Conservation (phyloP, 192 early-diverging fungal genomes). For the Cladochytrium replicatum region DNA sequence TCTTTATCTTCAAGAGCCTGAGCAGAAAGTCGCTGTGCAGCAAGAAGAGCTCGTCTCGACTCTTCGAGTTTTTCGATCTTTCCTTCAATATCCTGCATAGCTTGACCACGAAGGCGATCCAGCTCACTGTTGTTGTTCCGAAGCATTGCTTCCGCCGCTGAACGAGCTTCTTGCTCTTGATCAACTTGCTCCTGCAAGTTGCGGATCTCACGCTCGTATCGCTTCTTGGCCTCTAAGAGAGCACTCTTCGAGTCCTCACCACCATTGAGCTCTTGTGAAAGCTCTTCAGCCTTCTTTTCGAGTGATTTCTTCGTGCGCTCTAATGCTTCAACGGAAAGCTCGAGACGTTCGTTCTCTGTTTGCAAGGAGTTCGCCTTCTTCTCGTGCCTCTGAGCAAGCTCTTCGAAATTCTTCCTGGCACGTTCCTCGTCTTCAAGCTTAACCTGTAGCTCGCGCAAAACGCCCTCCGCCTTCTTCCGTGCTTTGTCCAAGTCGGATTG, state of each 20-base stretch:
- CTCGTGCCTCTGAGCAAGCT: conserved; percentile 59
- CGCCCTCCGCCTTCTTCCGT: conserved; percentile 43
- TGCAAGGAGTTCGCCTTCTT: conserved; percentile 55
- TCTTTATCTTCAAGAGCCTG: conserved; percentile 75
- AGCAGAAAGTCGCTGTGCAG: conserved; percentile 60
- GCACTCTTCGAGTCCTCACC: conserved; percentile 55
- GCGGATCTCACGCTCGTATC: conserved; percentile 52
- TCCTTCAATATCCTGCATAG: conserved; percentile 58
- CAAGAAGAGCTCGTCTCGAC: conserved; percentile 66
- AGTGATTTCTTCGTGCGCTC: conserved; percentile 54
- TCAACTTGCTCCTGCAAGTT: conserved; percentile 40
- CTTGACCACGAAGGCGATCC: conserved; percentile 44
- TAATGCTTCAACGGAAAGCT: conserved; percentile 43
- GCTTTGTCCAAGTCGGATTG: conserved; percentile 58
- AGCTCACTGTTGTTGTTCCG: conserved; percentile 39
- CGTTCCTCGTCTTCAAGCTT: conserved; percentile 56
- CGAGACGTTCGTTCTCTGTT: conserved; percentile 50
- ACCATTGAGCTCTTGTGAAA: conserved; percentile 57
- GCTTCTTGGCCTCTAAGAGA: conserved; percentile 48
- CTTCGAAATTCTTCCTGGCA: conserved; percentile 52
- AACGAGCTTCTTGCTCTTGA: conserved; percentile 43
- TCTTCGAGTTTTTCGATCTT: conserved; percentile 71
- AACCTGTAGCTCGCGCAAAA: conserved; percentile 38
- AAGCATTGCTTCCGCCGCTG: conserved; percentile 38
- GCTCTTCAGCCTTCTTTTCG: conserved; percentile 59